Conservation (phyloP, 2,329 filamentous ascomycete genomes). For the Claviceps sp. region DNA sequence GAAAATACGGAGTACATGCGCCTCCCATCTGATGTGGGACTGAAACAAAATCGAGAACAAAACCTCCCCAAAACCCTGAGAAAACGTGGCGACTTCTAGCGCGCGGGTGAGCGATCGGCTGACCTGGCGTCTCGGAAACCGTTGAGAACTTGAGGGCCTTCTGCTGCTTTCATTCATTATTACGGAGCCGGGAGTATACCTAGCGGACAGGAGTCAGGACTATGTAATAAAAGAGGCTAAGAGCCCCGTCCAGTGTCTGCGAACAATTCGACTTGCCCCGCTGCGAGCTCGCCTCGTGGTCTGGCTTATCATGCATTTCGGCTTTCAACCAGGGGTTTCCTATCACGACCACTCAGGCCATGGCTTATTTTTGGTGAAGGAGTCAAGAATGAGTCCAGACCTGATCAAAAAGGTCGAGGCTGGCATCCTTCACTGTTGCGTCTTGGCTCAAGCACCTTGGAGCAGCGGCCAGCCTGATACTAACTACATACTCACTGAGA, state of each 20-base stretch:
- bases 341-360: background rate
- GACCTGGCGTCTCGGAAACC: too few species aligned
- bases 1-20: too few species aligned
- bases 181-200: too few species aligned
- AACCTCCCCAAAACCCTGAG: background rate
- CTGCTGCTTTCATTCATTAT: background rate
- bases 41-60: too few species aligned
- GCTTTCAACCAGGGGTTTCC: background rate
- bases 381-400: background rate
- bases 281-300: background rate
- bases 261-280: background rate
- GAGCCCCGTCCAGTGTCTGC: background rate
- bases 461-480: too few species aligned
- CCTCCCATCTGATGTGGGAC: too few species aligned
- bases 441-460: too few species aligned
- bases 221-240: background rate
- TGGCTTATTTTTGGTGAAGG: background rate
- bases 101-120: background rate
- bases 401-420: too few species aligned
- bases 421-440: too few species aligned
- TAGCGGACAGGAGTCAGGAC: background rate
- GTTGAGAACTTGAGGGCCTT: background rate
- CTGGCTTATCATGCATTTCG: background rate
- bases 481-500: too few species aligned
- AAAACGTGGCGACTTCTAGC: background rate